A percentile compares a stretch with the other conserved stretches of the same genome.
phyloP scores from a whole-genome alignment of 768 basidiomycete species.

The Gyrodon lividus region DNA sequence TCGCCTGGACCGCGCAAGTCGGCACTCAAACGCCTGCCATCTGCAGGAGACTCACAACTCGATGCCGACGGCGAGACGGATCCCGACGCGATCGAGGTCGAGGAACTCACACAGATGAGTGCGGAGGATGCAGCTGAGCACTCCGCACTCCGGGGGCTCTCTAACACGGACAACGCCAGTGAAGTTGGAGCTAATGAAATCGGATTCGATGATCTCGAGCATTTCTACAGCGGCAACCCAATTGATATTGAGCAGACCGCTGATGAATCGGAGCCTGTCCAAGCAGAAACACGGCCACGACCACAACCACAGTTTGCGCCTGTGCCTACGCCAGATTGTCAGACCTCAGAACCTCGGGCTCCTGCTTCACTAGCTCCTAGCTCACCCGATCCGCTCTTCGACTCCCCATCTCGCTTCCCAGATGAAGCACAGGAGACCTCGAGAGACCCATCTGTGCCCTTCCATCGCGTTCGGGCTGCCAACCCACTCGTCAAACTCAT shows the following conservation, averaged over 20 bases:
- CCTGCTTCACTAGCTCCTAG: slow-evolving; percentile 12
- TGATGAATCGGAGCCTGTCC: slow-evolving; percentile 13
- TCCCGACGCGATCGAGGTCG: slow-evolving; percentile 39
- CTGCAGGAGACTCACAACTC: slow-evolving; percentile 29
- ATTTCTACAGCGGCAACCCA: slow-evolving; percentile 28
- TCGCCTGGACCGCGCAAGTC: slow-evolving; percentile 26
- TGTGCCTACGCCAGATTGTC: not conserved
- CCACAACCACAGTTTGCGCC: no score
- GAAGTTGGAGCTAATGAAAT: slow-evolving; percentile 7
- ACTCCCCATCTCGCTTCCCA: slow-evolving; percentile 18
- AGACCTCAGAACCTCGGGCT: not conserved
- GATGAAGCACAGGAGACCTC: slow-evolving; percentile 9
- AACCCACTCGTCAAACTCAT: slow-evolving; percentile 56
- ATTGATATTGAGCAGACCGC: slow-evolving; percentile 31
- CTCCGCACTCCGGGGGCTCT: slow-evolving; percentile 5
- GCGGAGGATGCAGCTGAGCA: slow-evolving; percentile 20
- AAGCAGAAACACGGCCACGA: slow-evolving; percentile 4
- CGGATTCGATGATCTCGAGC: slow-evolving; percentile 30
- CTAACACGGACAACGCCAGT: slow-evolving; percentile 3
- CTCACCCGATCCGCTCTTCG: slow-evolving; percentile 29
- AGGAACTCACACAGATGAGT: slow-evolving; percentile 28
- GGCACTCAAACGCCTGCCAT: slow-evolving; percentile 17
- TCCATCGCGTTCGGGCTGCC: slow-evolving; percentile 47
- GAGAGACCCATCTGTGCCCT: slow-evolving; percentile 17
- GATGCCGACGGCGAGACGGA: slow-evolving; percentile 35